Evolutionary conservation across 164 flowering plant genomes (phyloP).

Genomic region (Chloranthus sessilifolius): DNA sequence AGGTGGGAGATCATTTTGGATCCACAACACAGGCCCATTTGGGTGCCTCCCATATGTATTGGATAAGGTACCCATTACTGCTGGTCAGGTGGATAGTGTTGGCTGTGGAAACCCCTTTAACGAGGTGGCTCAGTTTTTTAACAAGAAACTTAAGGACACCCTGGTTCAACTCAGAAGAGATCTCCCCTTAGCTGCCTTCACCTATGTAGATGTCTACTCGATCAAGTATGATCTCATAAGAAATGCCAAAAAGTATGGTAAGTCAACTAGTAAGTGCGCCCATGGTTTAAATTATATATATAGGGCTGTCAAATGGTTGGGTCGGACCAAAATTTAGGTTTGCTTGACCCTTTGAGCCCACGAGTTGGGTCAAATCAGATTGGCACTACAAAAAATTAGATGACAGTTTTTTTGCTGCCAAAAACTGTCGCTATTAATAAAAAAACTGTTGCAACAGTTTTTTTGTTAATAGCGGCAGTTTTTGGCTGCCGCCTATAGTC

Average conservation of each 20-base stretch:
- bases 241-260: conserved; percentile 38
- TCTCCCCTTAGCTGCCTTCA: conserved; percentile 36
- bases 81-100: conserved; percentile 27
- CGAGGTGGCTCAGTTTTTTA: conserved; percentile 41
- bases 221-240: conserved; percentile 44
- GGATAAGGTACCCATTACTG: conserved; percentile 20
- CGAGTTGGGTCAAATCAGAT: too few relatives aligned
- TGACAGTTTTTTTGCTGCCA: too few relatives aligned
- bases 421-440: too few relatives aligned
- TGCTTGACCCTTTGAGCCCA: too few relatives aligned
- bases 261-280: too few relatives aligned
- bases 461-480: too few relatives aligned
- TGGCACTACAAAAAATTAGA: too few relatives aligned
- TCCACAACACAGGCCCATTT: conserved; percentile 59
- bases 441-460: too few relatives aligned
- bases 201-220: conserved; percentile 49
- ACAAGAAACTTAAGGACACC: conserved; percentile 28
- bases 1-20: conserved; percentile 57
- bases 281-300: too few relatives aligned
- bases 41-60: conserved; percentile 45
- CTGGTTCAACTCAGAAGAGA: conserved; percentile 31
- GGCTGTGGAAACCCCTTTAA: conserved; percentile 48
- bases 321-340: too few relatives aligned
- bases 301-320: too few relatives aligned
- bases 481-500: too few relatives aligned